These are phyloP conservation scores for Beauveria sp. DNA, from an alignment of 2,329 filamentous ascomycete genomes.

Conservation along the genomic window DNA sequence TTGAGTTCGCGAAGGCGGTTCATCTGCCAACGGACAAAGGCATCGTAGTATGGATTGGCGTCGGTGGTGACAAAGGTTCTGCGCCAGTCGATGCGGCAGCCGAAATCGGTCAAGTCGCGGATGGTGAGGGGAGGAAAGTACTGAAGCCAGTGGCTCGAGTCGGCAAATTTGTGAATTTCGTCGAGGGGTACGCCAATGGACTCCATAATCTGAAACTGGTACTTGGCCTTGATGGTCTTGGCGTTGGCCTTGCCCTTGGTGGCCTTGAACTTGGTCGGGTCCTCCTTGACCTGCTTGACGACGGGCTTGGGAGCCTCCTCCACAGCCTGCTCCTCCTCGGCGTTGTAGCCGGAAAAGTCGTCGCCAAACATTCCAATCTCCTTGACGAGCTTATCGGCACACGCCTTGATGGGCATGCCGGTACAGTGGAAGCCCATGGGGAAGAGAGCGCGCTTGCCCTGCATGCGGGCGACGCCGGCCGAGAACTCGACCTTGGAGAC, in stretches of 20 bases:
- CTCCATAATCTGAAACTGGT: slow-evolving; percentile 93
- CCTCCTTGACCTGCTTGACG: slow-evolving; percentile 64
- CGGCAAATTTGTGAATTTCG: slow-evolving; percentile 89
- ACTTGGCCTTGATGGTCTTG: slow-evolving; percentile 89
- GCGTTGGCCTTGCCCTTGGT: slow-evolving; percentile 89
- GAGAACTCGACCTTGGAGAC: slow-evolving; percentile 90
- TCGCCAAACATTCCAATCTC: slow-evolving; percentile 86
- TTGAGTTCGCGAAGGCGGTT: slow-evolving; percentile 78
- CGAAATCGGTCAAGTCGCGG: slow-evolving; percentile 74
- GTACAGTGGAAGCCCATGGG: slow-evolving; percentile 90
- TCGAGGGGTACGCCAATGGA: slow-evolving; percentile 79
- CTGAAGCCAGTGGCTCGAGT: slow-evolving; percentile 85
- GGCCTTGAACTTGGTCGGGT: slow-evolving; percentile 83
- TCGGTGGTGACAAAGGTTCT: slow-evolving; percentile 91
- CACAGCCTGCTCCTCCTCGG: slow-evolving; percentile 48
- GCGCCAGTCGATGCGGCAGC: slow-evolving; percentile 86
- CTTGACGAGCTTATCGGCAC: slow-evolving; percentile 85
- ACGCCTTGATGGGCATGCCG: slow-evolving; percentile 96
- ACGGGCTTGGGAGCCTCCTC: slow-evolving; percentile 42
- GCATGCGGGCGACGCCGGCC: slow-evolving; percentile 79
- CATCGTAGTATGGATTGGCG: slow-evolving; percentile 93
- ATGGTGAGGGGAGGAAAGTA: slow-evolving; percentile 63
- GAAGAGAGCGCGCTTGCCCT: slow-evolving; percentile 79
- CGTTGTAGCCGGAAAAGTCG: slow-evolving; percentile 72
- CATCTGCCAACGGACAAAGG: slow-evolving; percentile 97